Evolutionary conservation across 2,329 filamentous ascomycete species (phyloP).

Genomic region (Orbilia oligospora): DNA sequence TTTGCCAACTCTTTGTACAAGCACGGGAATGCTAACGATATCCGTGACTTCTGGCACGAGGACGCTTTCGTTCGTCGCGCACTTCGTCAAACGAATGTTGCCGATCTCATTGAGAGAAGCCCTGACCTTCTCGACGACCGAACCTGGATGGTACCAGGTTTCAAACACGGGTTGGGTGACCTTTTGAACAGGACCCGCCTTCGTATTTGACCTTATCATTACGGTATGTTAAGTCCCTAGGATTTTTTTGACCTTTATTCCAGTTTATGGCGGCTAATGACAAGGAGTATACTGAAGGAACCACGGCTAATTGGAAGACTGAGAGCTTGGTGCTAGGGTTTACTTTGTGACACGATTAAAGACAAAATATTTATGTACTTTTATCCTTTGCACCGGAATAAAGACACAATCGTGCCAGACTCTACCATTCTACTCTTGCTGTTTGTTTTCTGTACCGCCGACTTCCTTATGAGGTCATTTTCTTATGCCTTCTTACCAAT

Average conservation of each 20-base stretch:
- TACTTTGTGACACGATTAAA: too few species aligned
- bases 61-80: slow-evolving; percentile 9
- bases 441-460: too few species aligned
- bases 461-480: not conserved
- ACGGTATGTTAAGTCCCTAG: not conserved
- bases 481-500: not conserved
- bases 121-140: not conserved
- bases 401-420: too few species aligned
- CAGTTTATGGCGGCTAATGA: too few species aligned
- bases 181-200: not conserved
- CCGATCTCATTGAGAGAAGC: slow-evolving; percentile 1
- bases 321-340: too few species aligned
- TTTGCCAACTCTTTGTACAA: slow-evolving; percentile 28
- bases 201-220: not conserved
- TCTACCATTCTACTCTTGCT: too few species aligned
- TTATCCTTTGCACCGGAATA: too few species aligned
- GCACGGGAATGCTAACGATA: not conserved
- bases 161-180: not conserved
- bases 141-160: slow-evolving; percentile 6
- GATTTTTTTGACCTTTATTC: too few species aligned
- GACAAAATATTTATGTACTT: too few species aligned
- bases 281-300: too few species aligned
- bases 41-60: slow-evolving; percentile 26
- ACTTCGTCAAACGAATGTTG: slow-evolving; percentile 4
- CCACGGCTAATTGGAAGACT: too few species aligned